Evolutionary conservation across 176 grass and related monocot species (phyloP).

Genomic region (Typha latifolia): DNA sequence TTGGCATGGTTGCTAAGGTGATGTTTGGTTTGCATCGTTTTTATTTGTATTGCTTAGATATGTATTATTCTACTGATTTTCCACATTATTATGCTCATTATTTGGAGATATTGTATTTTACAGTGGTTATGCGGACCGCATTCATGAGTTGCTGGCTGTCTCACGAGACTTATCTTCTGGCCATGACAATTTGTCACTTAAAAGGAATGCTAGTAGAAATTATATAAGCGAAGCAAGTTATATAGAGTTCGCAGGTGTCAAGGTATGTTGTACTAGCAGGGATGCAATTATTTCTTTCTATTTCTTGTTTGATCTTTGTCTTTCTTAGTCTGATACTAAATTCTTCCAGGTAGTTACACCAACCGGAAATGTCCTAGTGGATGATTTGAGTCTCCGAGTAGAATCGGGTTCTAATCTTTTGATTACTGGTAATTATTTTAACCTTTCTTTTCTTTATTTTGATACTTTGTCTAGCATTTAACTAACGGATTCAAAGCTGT

Average conservation of each 20-base stretch:
- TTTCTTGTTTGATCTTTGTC: neutral
- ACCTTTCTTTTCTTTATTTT: neutral
- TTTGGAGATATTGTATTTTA: conserved; percentile 12
- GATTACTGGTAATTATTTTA: conserved; percentile 68
- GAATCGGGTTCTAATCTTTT: conserved; percentile 96
- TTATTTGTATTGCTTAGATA: neutral
- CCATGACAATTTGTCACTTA: conserved; percentile 42
- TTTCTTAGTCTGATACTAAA: conserved; percentile 25
- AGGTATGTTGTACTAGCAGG: conserved; percentile 43
- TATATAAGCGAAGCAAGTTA: conserved; percentile 88
- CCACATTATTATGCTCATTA: conserved; percentile 11
- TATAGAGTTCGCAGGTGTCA: conserved; percentile 90
- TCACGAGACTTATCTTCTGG: conserved; percentile 56
- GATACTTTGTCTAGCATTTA: neutral
- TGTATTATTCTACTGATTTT: conserved; percentile 2
- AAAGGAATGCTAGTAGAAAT: conserved; percentile 51
- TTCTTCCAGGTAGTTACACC: conserved; percentile 90
- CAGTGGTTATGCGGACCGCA: conserved; percentile 98
- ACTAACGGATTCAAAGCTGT: neutral
- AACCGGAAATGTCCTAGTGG: conserved; percentile 78
- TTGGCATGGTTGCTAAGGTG: neutral
- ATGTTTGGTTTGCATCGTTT: neutral
- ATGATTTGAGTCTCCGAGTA: conserved; percentile 80
- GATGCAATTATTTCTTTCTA: conserved; percentile 14
- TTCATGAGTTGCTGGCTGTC: conserved; percentile 84